Percentiles rank a stretch among this genome's conserved stretches.
These are phyloP conservation scores for Microcos paniculata DNA, from an alignment of 345 rosid genomes.

Conservation along the genomic window DNA sequence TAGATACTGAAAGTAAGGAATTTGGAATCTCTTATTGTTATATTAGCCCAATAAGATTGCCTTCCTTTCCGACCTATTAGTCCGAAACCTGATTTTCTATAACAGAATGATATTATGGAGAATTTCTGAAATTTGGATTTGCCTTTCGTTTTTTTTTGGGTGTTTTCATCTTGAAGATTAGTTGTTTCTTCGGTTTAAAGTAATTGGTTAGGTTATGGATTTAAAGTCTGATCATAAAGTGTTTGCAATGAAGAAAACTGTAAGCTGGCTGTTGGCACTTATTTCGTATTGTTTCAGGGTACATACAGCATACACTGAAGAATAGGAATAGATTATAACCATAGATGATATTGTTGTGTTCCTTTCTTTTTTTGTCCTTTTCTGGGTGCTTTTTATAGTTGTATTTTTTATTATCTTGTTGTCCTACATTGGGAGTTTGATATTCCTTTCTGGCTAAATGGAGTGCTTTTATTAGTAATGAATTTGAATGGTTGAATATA, in stretches of 20 bases:
- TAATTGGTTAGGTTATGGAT: background rate
- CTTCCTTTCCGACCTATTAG: background rate
- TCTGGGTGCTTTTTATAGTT: background rate
- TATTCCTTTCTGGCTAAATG: background rate
- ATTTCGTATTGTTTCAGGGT: background rate
- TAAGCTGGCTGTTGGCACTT: background rate
- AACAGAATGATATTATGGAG: background rate
- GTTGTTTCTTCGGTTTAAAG: background rate
- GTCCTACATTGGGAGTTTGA: background rate
- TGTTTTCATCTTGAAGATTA: background rate
- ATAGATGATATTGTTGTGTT: background rate
- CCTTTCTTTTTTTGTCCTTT: background rate
- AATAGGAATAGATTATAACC: background rate
- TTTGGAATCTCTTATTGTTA: background rate
- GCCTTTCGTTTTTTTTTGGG: too few species aligned
- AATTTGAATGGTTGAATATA: background rate
- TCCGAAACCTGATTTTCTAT: background rate
- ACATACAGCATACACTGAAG: background rate
- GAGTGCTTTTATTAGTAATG: background rate
- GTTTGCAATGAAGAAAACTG: background rate
- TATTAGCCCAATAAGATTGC: background rate
- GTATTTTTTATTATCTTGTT: background rate
- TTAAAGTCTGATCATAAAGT: background rate
- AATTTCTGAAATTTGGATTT: background rate
- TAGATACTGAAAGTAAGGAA: background rate